Evolutionary conservation across 306 rosid genomes (phyloP), one percentile per base, ranked within the genome.

Genomic region (Notholithocarpus densiflorus): DNA sequence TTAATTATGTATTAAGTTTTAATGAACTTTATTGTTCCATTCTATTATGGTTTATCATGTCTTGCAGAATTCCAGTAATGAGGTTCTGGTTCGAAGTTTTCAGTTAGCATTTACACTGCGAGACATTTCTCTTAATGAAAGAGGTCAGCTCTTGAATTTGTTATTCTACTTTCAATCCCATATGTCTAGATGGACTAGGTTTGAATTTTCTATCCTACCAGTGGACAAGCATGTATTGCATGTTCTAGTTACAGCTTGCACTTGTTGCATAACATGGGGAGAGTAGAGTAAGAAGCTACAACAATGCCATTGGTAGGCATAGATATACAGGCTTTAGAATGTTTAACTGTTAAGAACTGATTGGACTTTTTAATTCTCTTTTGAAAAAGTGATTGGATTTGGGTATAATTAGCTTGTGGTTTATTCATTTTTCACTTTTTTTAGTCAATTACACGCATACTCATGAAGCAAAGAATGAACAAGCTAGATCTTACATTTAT

Each of bases 101-200:
- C 99, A 96, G 86, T 84, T 96, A 45, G 93, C 98, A 61, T 89
- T 96, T 89, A 90, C 98, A 76, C 82, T 96, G 90, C 86, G 87
- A 82, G 84, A 81, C 81, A 76, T 88, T 54, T 93, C 99, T 83
- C 96, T 93, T 62, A 79, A 55, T 76, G 89, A 86, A 71, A 86
- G 80, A 52, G 98, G 99, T 96, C 82, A 89, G 85, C 71, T 85
- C 76, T 66, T 51, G 53, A 74, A 62, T 53, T 69, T 32, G 23
- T 56, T 4, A 34, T 66, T 32, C 37, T 19, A 19, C 40, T 66
- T 34, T 34, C 52, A 66, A 10, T 34, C 11, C 59, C 53, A 12
- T 68, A 32, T 21, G 21, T 32, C 26, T 66, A 66, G 72, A 71
- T 57, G 61, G 10, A 71, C 48, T 56, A 37, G 21, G 21, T 40